Evolutionary conservation across 106 monocot species (phyloP).

Genomic region (Gastrodia elata): DNA sequence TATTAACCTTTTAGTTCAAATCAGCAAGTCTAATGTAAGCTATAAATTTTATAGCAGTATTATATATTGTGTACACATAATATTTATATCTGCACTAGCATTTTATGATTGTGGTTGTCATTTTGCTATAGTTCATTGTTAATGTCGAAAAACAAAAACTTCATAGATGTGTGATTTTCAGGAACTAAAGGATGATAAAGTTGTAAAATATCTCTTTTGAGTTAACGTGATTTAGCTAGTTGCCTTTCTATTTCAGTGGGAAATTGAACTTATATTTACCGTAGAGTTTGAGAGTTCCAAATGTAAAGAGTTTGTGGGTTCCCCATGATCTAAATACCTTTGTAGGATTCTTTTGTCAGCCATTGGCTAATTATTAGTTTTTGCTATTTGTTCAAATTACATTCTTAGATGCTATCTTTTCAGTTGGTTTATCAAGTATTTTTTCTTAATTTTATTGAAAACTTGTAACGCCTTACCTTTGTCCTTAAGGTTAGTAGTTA

Average conservation of each 20-base stretch:
- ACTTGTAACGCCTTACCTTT: neutral
- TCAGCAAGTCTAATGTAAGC: neutral
- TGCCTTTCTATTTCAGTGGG: neutral
- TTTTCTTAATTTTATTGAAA: neutral
- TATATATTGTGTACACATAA: neutral
- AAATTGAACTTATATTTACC: neutral
- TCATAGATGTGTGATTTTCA: neutral
- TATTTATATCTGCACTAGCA: neutral
- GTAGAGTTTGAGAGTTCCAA: neutral
- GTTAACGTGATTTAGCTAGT: neutral
- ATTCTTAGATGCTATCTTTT: neutral
- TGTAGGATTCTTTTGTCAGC: neutral
- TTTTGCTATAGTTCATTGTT: neutral
- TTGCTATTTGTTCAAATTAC: neutral
- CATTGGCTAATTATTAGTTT: constrained; percentile 1
- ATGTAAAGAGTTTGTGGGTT: neutral
- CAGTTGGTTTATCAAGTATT: neutral
- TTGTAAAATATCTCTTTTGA: neutral
- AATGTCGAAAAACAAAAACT: neutral
- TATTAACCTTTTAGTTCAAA: neutral
- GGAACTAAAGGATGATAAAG: neutral
- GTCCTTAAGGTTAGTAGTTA: neutral
- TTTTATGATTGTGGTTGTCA: neutral
- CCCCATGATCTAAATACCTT: neutral
- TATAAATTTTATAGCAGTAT: neutral